Conservation (phyloP, 208 protist species). For the Trypanosoma boissoni region DNA sequence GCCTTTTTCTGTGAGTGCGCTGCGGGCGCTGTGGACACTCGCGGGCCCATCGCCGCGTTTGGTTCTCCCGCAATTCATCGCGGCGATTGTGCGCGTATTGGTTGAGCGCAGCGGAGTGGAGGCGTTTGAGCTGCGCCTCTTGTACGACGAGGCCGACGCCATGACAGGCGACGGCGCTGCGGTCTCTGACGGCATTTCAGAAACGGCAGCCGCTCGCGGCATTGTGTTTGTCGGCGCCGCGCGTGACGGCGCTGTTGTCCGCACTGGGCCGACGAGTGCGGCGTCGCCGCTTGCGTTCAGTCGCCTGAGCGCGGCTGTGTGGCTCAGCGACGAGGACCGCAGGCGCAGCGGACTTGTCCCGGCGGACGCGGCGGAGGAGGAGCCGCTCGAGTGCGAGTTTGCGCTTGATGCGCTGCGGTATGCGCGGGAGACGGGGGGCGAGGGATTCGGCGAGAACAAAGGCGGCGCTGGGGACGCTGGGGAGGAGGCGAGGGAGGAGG, state of each 20-base stretch:
- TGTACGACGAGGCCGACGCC: constrained; percentile 1
- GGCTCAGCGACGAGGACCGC: constrained; percentile 41
- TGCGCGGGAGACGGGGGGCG: background rate
- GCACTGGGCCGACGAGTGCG: constrained; percentile 19
- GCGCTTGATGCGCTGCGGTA: constrained; percentile 20
- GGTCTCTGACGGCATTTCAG: background rate
- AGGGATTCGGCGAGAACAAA: constrained; percentile 11
- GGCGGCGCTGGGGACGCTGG: background rate
- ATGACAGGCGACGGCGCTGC: background rate
- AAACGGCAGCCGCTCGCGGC: constrained; percentile 14
- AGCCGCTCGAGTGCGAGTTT: constrained; percentile 27
- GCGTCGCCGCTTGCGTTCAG: constrained; percentile 47
- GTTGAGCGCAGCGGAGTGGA: constrained; percentile 27
- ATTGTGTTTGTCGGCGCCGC: constrained; percentile 28
- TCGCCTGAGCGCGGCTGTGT: constrained; percentile 51
- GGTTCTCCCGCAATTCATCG: constrained; percentile 42
- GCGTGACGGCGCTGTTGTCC: constrained; percentile 23
- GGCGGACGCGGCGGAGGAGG: constrained; percentile 5
- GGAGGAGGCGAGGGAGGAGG: background rate
- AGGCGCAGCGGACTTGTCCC: constrained; percentile 27
- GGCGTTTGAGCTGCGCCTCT: constrained; percentile 29
- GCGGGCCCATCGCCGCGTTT: constrained; percentile 19
- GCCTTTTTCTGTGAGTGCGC: constrained; percentile 1
- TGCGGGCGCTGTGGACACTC: constrained; percentile 10
- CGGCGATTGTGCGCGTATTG: constrained; percentile 32